Evolutionary conservation across 192 early-diverging fungal genomes (phyloP).

Genomic region (Oehlia diaphana): DNA sequence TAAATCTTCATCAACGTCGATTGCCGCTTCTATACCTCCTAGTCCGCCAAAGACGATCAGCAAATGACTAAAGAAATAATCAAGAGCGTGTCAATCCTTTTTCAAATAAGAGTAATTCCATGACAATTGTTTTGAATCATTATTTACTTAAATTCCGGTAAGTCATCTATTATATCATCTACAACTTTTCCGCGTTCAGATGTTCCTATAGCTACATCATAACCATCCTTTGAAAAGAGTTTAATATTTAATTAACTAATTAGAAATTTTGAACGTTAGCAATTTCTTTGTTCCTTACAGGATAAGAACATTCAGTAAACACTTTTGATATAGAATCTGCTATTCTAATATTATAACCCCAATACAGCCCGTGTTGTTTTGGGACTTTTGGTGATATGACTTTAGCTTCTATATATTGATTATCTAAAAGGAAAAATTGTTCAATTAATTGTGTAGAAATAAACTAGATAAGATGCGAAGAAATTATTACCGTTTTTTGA

Average conservation of each 20-base stretch:
- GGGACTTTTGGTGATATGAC: slow-evolving; percentile 62
- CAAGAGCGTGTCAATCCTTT: background rate
- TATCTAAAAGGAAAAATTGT: slow-evolving; percentile 17
- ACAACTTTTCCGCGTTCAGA: slow-evolving; percentile 43
- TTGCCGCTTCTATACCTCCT: slow-evolving; percentile 61
- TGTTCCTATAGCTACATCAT: slow-evolving; percentile 67
- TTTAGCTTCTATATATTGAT: slow-evolving; percentile 48
- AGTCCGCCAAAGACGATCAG: slow-evolving; percentile 70
- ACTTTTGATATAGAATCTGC: slow-evolving; percentile 60
- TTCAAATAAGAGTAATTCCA: background rate
- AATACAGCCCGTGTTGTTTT: slow-evolving; percentile 63
- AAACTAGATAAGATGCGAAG: background rate
- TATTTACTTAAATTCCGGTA: slow-evolving; percentile 33
- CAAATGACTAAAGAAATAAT: slow-evolving; percentile 48
- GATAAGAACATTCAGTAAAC: slow-evolving; percentile 57
- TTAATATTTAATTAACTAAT: background rate
- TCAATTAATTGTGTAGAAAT: slow-evolving; percentile 4
- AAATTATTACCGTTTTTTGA: background rate
- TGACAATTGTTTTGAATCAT: background rate
- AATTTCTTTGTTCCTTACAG: slow-evolving; percentile 33
- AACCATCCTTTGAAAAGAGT: slow-evolving; percentile 47
- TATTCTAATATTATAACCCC: slow-evolving; percentile 68
- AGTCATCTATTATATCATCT: slow-evolving; percentile 24
- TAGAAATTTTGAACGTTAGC: background rate
- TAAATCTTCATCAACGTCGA: slow-evolving; percentile 63